phyloP scores from a whole-genome alignment of 2,329 filamentous ascomycete species.

The Penicillium sp. region DNA sequence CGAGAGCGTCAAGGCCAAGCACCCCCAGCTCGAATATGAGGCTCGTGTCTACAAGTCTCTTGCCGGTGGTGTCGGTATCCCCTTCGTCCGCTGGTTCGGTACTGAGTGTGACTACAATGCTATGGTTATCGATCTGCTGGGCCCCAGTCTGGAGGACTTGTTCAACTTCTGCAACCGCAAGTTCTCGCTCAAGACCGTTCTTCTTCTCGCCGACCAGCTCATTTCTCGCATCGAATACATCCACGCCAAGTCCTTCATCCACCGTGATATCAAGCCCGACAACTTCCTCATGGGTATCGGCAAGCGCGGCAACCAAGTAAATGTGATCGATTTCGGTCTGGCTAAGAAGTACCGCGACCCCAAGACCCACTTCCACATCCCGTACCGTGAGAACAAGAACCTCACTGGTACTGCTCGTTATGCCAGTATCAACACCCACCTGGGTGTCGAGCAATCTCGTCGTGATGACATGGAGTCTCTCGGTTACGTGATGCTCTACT shows the following conservation, averaged over 20 bases:
- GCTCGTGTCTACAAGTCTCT: constrained; percentile 85
- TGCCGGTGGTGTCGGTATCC: constrained; percentile 94
- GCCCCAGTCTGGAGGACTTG: constrained; percentile 91
- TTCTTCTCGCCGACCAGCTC: constrained; percentile 94
- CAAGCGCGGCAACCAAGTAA: constrained; percentile 99
- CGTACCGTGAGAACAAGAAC: constrained; percentile 99
- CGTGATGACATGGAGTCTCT: constrained; percentile 99
- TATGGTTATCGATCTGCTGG: constrained; percentile 97
- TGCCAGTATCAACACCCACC: constrained; percentile 97
- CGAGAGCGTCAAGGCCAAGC: constrained; percentile 98
- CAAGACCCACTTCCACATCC: constrained; percentile 99
- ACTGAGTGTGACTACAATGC: constrained; percentile 99
- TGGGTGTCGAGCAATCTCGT: constrained; percentile 97
- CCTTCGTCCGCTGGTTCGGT: constrained; percentile 98
- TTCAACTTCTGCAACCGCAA: constrained; percentile 99
- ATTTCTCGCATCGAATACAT: constrained; percentile 99
- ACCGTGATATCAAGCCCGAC: constrained; percentile 99
- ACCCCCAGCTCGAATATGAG: constrained; percentile 98
- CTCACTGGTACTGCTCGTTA: constrained; percentile 97
- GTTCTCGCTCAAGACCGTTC: constrained; percentile 97
- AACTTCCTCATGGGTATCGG: constrained; percentile 99
- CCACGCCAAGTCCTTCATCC: constrained; percentile 98
- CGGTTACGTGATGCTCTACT: constrained; percentile 99
- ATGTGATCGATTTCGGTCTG: constrained; percentile 97
- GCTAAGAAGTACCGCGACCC: constrained; percentile 99